phyloP scores from a whole-genome alignment of 2,329 filamentous ascomycete genomes.

The Penicillium glabrum region DNA sequence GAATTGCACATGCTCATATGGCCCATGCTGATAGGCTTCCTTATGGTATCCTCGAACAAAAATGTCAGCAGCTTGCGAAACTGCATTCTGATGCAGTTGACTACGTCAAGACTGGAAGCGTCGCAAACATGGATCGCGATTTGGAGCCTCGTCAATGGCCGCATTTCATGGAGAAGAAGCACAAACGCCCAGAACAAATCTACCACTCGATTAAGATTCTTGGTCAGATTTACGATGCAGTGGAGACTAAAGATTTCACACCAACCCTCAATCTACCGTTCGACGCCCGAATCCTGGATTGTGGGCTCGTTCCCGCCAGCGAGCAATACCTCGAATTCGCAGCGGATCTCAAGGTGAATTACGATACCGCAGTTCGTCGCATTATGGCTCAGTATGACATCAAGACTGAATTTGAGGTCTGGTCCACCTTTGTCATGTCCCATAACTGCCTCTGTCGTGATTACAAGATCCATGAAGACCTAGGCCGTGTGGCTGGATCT shows the following conservation, averaged over 20 bases:
- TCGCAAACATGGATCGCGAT: slow-evolving; percentile 64
- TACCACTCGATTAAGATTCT: slow-evolving; percentile 73
- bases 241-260: slow-evolving; percentile 66
- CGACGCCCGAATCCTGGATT: slow-evolving; percentile 68
- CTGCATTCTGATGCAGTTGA: slow-evolving; percentile 92
- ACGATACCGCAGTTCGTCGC: slow-evolving; percentile 73
- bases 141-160: slow-evolving; percentile 69
- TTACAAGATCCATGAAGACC: slow-evolving; percentile 84
- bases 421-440: slow-evolving; percentile 78
- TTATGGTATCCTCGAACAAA: slow-evolving; percentile 64
- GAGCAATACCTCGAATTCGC: slow-evolving; percentile 59
- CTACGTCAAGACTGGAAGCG: slow-evolving; percentile 84
- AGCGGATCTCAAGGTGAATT: slow-evolving; percentile 67
- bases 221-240: slow-evolving; percentile 78
- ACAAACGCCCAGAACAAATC: slow-evolving; percentile 44
- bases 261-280: slow-evolving; percentile 73
- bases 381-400: slow-evolving; percentile 86
- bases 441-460: slow-evolving; percentile 71
- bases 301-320: slow-evolving; percentile 55
- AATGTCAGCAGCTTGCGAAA: slow-evolving; percentile 72
- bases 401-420: slow-evolving; percentile 86
- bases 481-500: slow-evolving; percentile 65
- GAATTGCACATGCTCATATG: slow-evolving; percentile 80
- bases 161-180: slow-evolving; percentile 80
- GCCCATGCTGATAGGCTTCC: slow-evolving; percentile 67